Evolutionary conservation across 371 early-diverging fungal genomes (phyloP), one percentile per base, ranked within the genome.

Genomic region (Mortierella sp.): DNA sequence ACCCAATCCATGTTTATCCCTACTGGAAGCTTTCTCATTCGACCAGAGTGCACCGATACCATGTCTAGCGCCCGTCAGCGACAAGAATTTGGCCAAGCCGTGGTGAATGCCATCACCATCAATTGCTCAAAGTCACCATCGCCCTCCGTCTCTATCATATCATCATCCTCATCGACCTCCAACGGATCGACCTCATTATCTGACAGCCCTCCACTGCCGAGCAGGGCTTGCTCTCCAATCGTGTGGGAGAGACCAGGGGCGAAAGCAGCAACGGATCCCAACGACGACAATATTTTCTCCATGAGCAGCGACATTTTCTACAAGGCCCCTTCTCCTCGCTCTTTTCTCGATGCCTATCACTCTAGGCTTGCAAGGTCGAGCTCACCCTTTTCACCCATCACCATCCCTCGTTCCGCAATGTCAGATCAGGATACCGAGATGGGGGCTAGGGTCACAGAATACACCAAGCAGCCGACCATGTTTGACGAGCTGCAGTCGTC

Each of bases 401-500:
- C 81, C 29, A 27, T 70, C 10, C 63, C 78, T 24, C 84, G 78
- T 24, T 76, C 78, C 11, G 24, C 38, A 16, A 74, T 70, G 44
- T 38, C 75, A 27, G 71, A 29, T 29, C 43, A 65, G 41, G 75
- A 48, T 7, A 35, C 54, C 32, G 7, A 58, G 18, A 60, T 77
- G 49, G n/a, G 70, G 6, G 24, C 41, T 41, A 83, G 75, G 60
- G 71, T 63, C n/a, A 85, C 86, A 29, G 86, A 81, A 10, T 85
- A 85, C 55, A 76, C 79, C 24, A 81, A 81, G 29, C 86, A 86
- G 16, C 75, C 68, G 14, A 76, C 71, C 3, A 80, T 86, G 48
- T 86, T 86, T 82, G 86, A 86, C 70, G 82, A 86, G 48, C 78
- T 86, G 16, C 85, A 85, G 44, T 85, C 85, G 24, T 81, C 85